A percentile compares a stretch with the other conserved stretches of the same genome.
Conservation (phyloP, 768 basidiomycete species). For the Termitomyces sp. region DNA sequence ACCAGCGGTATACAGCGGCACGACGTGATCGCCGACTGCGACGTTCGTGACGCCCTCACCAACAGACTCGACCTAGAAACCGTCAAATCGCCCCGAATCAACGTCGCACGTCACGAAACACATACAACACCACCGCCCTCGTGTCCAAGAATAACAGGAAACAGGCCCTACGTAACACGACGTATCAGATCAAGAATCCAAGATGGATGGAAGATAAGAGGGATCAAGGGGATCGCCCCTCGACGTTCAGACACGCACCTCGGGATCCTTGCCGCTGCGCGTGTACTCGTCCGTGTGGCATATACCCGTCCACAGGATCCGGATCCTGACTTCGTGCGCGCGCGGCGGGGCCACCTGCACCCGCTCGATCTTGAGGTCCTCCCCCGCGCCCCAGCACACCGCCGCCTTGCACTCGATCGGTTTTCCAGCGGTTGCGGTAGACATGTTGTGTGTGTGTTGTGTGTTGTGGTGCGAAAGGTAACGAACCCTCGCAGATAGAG, state of each 20-base stretch:
- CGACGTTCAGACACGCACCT: constrained; percentile 45
- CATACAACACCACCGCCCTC: constrained; percentile 89
- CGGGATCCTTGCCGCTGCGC: constrained; percentile 91
- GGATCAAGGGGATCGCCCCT: too few relatives aligned
- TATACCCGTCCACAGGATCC: constrained; percentile 89
- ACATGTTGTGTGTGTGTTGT: too few relatives aligned
- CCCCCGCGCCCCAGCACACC: constrained; percentile 92
- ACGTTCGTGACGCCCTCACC: constrained; percentile 88
- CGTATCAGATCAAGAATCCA: background rate
- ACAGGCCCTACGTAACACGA: constrained; percentile 56
- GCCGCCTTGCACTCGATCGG: constrained; percentile 86
- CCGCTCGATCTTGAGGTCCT: constrained; percentile 82
- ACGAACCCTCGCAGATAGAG: too few relatives aligned
- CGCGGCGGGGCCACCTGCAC: constrained; percentile 91
- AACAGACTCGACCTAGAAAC: constrained; percentile 83
- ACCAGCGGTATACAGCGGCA: constrained; percentile 96
- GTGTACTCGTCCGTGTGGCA: constrained; percentile 99
- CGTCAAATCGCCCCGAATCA: background rate
- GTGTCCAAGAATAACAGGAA: constrained; percentile 92
- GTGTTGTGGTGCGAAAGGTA: too few relatives aligned
- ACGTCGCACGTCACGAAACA: constrained; percentile 3
- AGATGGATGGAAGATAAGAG: background rate
- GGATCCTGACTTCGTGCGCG: constrained; percentile 89
- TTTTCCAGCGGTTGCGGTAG: constrained; percentile 79
- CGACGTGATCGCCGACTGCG: constrained; percentile 88